Evolutionary conservation across 495 filamentous ascomycete genomes (phyloP).

Genomic region (Talaromyces adpressus): DNA sequence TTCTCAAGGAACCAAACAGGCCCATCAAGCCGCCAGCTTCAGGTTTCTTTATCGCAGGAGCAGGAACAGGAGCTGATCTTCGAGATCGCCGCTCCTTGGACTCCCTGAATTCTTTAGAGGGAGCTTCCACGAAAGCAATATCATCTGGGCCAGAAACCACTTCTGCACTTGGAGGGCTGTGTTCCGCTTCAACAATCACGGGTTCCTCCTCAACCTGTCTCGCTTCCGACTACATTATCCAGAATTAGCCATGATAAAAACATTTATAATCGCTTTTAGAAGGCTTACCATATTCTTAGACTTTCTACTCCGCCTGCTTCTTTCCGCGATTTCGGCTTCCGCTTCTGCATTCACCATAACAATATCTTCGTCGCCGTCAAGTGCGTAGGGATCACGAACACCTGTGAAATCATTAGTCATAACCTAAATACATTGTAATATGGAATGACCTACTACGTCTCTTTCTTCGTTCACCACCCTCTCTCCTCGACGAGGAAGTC

Average conservation of each 20-base stretch:
- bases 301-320: slow-evolving; percentile 26
- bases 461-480: slow-evolving; percentile 28
- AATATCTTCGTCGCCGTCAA: slow-evolving; percentile 53
- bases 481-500: slow-evolving; percentile 26
- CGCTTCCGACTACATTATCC: slow-evolving; percentile 5
- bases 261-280: not conserved
- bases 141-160: slow-evolving; percentile 49
- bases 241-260: not conserved
- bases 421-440: not conserved
- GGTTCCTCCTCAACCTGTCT: slow-evolving; percentile 34
- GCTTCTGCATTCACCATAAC: slow-evolving; percentile 46
- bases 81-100: slow-evolving; percentile 50
- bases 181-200: slow-evolving; percentile 42
- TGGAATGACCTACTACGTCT: slow-evolving; percentile 28
- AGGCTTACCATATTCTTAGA: slow-evolving; percentile 30
- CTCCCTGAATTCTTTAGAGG: slow-evolving; percentile 61
- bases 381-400: slow-evolving; percentile 50
- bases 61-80: slow-evolving; percentile 33
- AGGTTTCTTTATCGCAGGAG: slow-evolving; percentile 29
- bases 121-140: slow-evolving; percentile 67
- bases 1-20: slow-evolving; percentile 37
- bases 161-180: slow-evolving; percentile 27
- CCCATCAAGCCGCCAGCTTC: slow-evolving; percentile 42
- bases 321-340: slow-evolving; percentile 31
- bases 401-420: slow-evolving; percentile 19